A percentile compares a stretch with the other conserved stretches of the same genome.
These are phyloP conservation scores for Hymenoscyphus salicellus DNA, from an alignment of 2,329 filamentous ascomycete species.

Conservation along the genomic window DNA sequence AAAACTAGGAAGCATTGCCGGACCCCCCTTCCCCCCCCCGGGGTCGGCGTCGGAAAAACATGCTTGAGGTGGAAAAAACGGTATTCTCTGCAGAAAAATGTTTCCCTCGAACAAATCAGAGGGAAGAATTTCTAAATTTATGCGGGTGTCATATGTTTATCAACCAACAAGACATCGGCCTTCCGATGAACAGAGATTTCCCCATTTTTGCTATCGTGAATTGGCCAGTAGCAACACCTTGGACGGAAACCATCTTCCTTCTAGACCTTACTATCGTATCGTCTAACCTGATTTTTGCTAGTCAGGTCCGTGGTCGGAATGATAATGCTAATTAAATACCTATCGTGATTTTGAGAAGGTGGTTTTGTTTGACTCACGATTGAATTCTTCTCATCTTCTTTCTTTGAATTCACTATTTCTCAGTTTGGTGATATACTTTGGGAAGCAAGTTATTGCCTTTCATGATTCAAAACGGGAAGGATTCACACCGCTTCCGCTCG, in stretches of 20 bases:
- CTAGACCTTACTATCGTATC: not conserved
- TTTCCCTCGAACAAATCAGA: not conserved
- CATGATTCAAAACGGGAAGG: conserved; percentile 12
- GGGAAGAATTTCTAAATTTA: not conserved
- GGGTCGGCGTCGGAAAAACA: not conserved
- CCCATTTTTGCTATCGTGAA: conserved; percentile 4
- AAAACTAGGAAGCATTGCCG: not conserved
- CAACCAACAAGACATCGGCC: not conserved
- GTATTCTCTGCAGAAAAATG: not conserved
- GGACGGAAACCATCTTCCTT: not conserved
- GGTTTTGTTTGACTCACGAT: not conserved
- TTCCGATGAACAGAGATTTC: not conserved
- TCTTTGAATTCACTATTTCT: not conserved
- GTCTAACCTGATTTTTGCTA: not conserved
- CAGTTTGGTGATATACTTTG: not conserved
- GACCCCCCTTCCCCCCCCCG: not conserved
- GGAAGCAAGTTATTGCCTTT: not conserved
- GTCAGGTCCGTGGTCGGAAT: conserved; percentile 1
- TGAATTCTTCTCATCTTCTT: conserved; percentile 3
- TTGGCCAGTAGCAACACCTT: not conserved
- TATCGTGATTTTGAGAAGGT: not conserved
- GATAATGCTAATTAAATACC: not conserved
- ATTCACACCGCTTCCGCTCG: conserved; percentile 3
- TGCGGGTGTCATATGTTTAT: not conserved
- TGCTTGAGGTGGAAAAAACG: not conserved